Conservation (phyloP, 768 basidiomycete species). For the Rhizopogon salebrosus region DNA sequence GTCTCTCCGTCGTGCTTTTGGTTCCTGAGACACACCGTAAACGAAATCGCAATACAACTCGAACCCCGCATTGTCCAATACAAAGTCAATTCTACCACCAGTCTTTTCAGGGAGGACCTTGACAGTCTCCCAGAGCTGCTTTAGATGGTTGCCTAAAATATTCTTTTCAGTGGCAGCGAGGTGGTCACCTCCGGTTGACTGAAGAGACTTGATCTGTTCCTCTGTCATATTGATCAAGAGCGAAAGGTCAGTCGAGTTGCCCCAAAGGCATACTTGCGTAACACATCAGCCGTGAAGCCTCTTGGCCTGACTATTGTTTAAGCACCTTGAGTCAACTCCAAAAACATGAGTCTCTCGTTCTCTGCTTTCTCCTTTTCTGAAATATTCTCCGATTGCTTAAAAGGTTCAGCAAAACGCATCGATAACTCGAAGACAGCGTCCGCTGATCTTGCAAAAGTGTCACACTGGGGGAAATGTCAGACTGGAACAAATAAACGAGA, state of each 20-base stretch:
- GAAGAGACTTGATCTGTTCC: slow-evolving; percentile 94
- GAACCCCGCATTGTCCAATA: slow-evolving; percentile 80
- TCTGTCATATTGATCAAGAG: slow-evolving; percentile 97
- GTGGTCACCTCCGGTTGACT: slow-evolving; percentile 93
- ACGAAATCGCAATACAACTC: slow-evolving; percentile 87
- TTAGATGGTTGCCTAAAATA: slow-evolving; percentile 83
- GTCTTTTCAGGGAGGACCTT: slow-evolving; percentile 64
- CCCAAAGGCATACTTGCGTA: slow-evolving; percentile 83
- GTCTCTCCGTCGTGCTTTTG: background rate
- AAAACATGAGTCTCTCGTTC: slow-evolving; percentile 80
- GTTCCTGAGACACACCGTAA: slow-evolving; percentile 51
- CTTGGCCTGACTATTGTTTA: slow-evolving; percentile 11
- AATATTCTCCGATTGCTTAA: slow-evolving; percentile 51
- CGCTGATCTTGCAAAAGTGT: slow-evolving; percentile 89
- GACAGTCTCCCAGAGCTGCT: slow-evolving; percentile 68
- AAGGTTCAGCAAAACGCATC: slow-evolving; percentile 84
- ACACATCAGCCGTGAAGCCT: background rate
- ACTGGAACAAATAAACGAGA: background rate
- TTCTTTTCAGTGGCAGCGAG: slow-evolving; percentile 96
- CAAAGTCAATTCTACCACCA: slow-evolving; percentile 73
- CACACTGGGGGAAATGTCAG: slow-evolving; percentile 50
- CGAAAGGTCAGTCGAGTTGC: slow-evolving; percentile 93
- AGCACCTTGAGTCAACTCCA: slow-evolving; percentile 85
- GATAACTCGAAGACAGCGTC: slow-evolving; percentile 95
- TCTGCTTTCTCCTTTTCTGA: slow-evolving; percentile 54